Percentiles rank a stretch among this genome's conserved stretches.
phyloP scores from a whole-genome alignment of 2,329 filamentous ascomycete species.

The Scorias spongiosa region DNA sequence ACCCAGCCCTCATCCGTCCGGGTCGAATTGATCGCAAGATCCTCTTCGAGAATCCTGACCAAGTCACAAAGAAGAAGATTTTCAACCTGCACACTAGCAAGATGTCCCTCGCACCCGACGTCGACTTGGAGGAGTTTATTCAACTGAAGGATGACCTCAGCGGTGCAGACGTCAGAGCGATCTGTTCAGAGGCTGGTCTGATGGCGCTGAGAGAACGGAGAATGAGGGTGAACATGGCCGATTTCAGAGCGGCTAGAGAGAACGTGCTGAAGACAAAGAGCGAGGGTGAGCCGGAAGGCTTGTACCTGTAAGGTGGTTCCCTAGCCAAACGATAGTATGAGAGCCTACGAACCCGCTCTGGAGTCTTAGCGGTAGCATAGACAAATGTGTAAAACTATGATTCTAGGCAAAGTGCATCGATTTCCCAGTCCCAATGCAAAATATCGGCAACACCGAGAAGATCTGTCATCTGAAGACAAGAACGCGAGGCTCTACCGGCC shows the following conservation, averaged over 20 bases:
- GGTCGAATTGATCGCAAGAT: conserved; percentile 99
- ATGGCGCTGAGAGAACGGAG: conserved; percentile 86
- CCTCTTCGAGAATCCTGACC: conserved; percentile 56
- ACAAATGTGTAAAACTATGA: too few relatives aligned
- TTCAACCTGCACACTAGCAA: conserved; percentile 96
- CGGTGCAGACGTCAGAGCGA: conserved; percentile 96
- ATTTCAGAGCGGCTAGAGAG: conserved; percentile 85
- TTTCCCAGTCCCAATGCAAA: too few relatives aligned
- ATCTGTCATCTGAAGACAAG: too few relatives aligned
- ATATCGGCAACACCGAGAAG: too few relatives aligned
- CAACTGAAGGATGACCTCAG: conserved; percentile 95
- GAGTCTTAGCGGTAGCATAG: too few relatives aligned
- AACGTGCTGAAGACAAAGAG: conserved; percentile 96
- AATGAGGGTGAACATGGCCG: conserved; percentile 98
- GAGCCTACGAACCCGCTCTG: too few relatives aligned
- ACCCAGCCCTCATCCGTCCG: conserved; percentile 88
- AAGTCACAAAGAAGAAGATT: conserved; percentile 95
- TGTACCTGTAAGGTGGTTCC: conserved; percentile 65
- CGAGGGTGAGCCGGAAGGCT: conserved; percentile 91
- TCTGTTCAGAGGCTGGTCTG: conserved; percentile 91
- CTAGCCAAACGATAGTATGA: too few relatives aligned
- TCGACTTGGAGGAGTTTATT: conserved; percentile 98
- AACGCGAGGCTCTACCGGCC: too few relatives aligned
- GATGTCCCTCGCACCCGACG: conserved; percentile 91
- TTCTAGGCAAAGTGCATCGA: too few relatives aligned